A percentile compares a stretch with the other conserved stretches of the same genome.
Conservation (phyloP, 805 yeast species). For the Hanseniaspora meyeri region DNA sequence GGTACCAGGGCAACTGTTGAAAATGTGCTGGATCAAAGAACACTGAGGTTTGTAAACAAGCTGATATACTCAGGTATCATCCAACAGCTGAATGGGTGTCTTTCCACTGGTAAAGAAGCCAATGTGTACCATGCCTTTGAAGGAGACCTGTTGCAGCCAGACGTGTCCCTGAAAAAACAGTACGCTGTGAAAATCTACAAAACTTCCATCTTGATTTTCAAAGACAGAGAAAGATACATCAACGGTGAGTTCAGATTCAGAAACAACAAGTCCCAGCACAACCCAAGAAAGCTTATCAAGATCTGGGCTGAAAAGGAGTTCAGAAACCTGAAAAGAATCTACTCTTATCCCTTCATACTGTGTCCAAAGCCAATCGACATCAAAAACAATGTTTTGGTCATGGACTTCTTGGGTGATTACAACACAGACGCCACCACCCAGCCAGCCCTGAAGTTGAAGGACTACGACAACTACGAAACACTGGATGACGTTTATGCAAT, state of each 20-base stretch:
- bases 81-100: slow-evolving; percentile 80
- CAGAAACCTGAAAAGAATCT: slow-evolving; percentile 73
- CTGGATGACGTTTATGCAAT: slow-evolving; percentile 49
- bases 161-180: slow-evolving; percentile 30
- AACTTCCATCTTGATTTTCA: slow-evolving; percentile 92
- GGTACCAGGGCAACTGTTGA: slow-evolving; percentile 94
- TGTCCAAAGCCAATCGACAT: slow-evolving; percentile 86
- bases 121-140: slow-evolving; percentile 76
- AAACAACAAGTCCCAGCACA: slow-evolving; percentile 71
- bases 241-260: slow-evolving; percentile 92
- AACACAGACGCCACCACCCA: slow-evolving; percentile 2
- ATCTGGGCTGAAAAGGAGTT: slow-evolving; percentile 98
- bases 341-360: slow-evolving; percentile 63
- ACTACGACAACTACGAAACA: slow-evolving; percentile 42
- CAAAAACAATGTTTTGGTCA: slow-evolving; percentile 79
- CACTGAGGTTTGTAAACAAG: slow-evolving; percentile 68
- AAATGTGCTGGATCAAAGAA: slow-evolving; percentile 90
- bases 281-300: slow-evolving; percentile 94
- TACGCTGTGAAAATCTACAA: slow-evolving; percentile 89
- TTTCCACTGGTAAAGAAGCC: slow-evolving; percentile 97
- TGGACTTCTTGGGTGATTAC: slow-evolving; percentile 72
- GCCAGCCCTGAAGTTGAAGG: slow-evolving; percentile 82
- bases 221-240: slow-evolving; percentile 90
- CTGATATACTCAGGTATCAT: slow-evolving; percentile 74
- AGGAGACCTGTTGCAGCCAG: slow-evolving; percentile 23